These are phyloP conservation scores for Ustilago loliicola DNA, from an alignment of 1,284 basidiomycete species.

Conservation along the genomic window DNA sequence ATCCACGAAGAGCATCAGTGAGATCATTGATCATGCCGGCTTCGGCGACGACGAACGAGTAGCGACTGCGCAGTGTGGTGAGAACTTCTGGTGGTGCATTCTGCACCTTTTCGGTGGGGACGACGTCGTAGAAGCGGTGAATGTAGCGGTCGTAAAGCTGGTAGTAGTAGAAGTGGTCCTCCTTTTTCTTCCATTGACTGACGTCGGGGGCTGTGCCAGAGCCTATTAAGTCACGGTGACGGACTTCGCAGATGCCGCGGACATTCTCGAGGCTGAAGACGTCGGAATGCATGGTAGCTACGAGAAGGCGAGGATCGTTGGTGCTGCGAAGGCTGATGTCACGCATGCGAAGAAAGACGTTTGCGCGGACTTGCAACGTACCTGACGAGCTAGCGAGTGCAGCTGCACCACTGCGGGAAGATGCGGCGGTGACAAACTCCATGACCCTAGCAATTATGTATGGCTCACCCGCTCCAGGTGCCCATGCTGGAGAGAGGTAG, in stretches of 20 bases:
- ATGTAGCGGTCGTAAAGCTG: slow-evolving; percentile 96
- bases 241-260: slow-evolving; percentile 89
- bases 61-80: slow-evolving; percentile 78
- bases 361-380: slow-evolving; percentile 78
- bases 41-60: slow-evolving; percentile 95
- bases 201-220: slow-evolving; percentile 76
- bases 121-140: slow-evolving; percentile 96
- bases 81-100: slow-evolving; percentile 75
- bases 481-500: slow-evolving; percentile 92
- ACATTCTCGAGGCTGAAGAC: slow-evolving; percentile 91
- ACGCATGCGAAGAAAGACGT: slow-evolving; percentile 92
- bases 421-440: slow-evolving; percentile 88
- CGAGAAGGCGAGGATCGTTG: slow-evolving; percentile 87
- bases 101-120: slow-evolving; percentile 85
- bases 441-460: slow-evolving; percentile 95
- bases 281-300: slow-evolving; percentile 95
- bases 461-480: slow-evolving; percentile 84
- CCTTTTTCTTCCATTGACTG: slow-evolving; percentile 92
- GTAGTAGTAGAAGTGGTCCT: slow-evolving; percentile 94
- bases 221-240: slow-evolving; percentile 90
- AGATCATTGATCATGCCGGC: slow-evolving; percentile 91
- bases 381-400: slow-evolving; percentile 74
- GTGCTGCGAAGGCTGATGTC: slow-evolving; percentile 87
- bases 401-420: slow-evolving; percentile 76
- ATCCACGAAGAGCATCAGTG: slow-evolving; percentile 86